Base-by-base conservation (phyloP, 129 eudicot genomes). In the Flaveria brownii region DNA sequence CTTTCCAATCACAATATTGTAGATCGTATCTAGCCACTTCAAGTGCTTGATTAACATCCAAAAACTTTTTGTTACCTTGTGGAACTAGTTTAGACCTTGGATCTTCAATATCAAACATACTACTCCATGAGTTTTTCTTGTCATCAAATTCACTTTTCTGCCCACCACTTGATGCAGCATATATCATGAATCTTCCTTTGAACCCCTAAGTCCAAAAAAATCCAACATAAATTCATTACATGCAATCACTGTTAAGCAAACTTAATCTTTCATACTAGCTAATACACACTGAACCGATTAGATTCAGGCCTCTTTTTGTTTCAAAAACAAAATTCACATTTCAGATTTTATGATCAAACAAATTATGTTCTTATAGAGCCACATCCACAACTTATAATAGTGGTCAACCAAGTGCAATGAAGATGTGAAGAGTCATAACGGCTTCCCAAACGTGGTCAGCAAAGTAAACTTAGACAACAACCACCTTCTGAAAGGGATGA, bases 1-100 rank as follows among this genome's bases (percentile, higher is more conserved):
- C 97, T 51, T 90, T 86, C 97, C 96, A 92, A 84, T 92, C 97
- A 52, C 88, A 92, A 73, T 92, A 92, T 30, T 92, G 97, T 67
- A 92, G 76, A 76, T 87, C 96, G 49, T 77, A 89, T 86, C 97
- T 86, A 68, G 93, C 97, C 47, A 92, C 96, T 81, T 92, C 96
- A 70, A 92, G 68, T 50, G 96, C 93, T 78, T 89, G 91, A 86
- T 92, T 72, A 41, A 78, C 96, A 77, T 92, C 96, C 71, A 92
- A 72, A 82, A 92, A 84, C 81, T 92, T 92, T 66, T 91, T 92
- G 78, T 87, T 86, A 80, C 49, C 77, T 12, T 76, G 86, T 18
- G 90, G 88, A 20, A 82, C 77, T 76, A 61, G 12, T 26, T 81
- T 87, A 25, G 88, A 75, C 78, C 93, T 83, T 46, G 97, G 96